Base-by-base conservation (phyloP, 768 basidiomycete species). In the Strobilomyces dryophilus region DNA sequence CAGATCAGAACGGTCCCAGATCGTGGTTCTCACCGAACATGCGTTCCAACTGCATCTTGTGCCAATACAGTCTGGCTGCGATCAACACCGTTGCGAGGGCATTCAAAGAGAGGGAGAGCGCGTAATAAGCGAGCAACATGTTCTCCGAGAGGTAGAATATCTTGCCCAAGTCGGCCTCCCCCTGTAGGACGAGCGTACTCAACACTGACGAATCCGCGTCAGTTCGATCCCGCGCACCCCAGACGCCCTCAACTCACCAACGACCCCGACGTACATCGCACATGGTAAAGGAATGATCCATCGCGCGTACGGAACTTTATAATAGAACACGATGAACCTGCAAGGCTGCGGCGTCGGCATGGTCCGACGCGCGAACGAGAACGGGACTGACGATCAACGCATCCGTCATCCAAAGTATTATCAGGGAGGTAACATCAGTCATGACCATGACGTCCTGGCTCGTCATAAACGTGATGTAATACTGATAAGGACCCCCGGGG, bases 401-500 rank as follows among this genome's bases (percentile, higher is more conserved):
- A 41, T 67, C 68, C 47, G 66, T 63, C 66, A 67, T 57, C 66
- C 66, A 67, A 42, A 69, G 50, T 45, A 67, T 67, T 17, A 70
- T 34, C 21, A 61, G n/a, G 24, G 61, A 49, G 5, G 52, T 12
- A 43, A 68, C 2, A 45, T 62, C 68, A 39, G 49, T 57, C 57
- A 67, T 57, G 48, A 63, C n/a, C 61, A 63, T 63, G 45, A 45
- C 41, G 17, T 17, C 41, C 49, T 67, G 61, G 36, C 57, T 45
- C n/a, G 56, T 52, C 68, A 67, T 70, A 45, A 47, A 69, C 36
- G 18, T 42, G 34, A 58, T 39, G 20, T 47, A 61, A 37, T 64
- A 72, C 18, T 54, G 40, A 27, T 47, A 65, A 15, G 69, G 65
- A 11, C 68, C 68, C 29, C 54, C 64, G 1, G 57, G 57, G 32